Conservation (phyloP, 1,139 yeast species). For the Debaryomyces sp. region DNA sequence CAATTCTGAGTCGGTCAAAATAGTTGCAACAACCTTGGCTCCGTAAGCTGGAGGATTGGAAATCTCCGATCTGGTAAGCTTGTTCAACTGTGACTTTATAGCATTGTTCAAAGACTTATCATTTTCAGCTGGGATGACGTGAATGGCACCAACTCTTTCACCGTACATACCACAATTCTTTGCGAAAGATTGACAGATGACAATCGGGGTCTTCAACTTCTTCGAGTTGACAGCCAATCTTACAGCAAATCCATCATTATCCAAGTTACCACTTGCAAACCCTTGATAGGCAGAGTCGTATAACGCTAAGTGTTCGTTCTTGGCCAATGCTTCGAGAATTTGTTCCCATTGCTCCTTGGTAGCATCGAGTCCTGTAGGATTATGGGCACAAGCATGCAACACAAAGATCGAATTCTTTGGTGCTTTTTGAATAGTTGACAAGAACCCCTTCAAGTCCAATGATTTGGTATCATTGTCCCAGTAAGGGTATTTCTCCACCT, state of each 20-base stretch:
- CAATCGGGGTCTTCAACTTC: conserved; percentile 48
- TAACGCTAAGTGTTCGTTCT: conserved; percentile 41
- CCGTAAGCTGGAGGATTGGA: conserved; percentile 98
- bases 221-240: conserved; percentile 70
- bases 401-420: conserved; percentile 75
- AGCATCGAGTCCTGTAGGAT: conserved; percentile 55
- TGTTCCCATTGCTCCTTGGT: conserved; percentile 44
- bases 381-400: conserved; percentile 55
- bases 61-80: conserved; percentile 78
- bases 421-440: conserved; percentile 67
- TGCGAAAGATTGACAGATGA: conserved; percentile 95
- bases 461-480: conserved; percentile 66
- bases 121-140: conserved; percentile 56
- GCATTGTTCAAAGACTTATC: conserved; percentile 49
- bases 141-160: conserved; percentile 95
- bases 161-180: conserved; percentile 98
- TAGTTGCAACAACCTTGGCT: conserved; percentile 84
- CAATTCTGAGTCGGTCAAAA: conserved; percentile 66
- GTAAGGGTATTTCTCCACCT: conserved; percentile 73
- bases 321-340: conserved; percentile 43
- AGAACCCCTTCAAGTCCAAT: conserved; percentile 68
- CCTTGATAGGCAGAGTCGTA: conserved; percentile 55
- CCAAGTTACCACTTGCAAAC: conserved; percentile 68
- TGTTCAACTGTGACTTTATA: conserved; percentile 73
- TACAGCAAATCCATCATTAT: conserved; percentile 83